Percentiles rank a stretch among this genome's conserved stretches.
Conservation (phyloP, 2,329 filamentous ascomycete genomes). For the Teratosphaeria nubilosa region DNA sequence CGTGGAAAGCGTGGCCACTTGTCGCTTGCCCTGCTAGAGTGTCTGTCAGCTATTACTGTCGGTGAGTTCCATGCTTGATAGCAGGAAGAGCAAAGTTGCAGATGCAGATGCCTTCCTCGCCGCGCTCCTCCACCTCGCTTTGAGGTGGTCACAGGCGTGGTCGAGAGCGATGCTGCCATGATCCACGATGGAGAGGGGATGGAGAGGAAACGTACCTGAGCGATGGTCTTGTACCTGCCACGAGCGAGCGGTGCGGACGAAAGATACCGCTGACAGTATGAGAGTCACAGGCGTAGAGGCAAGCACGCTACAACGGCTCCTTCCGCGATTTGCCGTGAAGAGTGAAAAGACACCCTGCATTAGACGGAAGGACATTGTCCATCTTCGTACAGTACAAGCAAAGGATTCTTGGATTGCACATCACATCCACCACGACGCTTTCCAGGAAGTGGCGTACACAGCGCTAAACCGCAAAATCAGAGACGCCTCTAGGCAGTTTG, state of each 20-base stretch:
- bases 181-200: neutral
- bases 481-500: too few relatives aligned
- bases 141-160: neutral
- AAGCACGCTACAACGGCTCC: neutral
- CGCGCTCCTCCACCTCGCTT: neutral
- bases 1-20: neutral
- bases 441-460: too few relatives aligned
- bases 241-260: neutral
- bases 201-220: neutral
- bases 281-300: neutral
- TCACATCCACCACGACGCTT: too few relatives aligned
- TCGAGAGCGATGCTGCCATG: neutral
- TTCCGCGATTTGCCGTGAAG: neutral
- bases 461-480: too few relatives aligned
- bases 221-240: neutral
- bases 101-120: neutral
- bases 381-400: too few relatives aligned
- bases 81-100: neutral
- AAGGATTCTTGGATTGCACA: too few relatives aligned
- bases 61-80: neutral
- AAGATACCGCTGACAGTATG: neutral
- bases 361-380: too few relatives aligned
- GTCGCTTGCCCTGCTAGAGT: neutral
- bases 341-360: too few relatives aligned
- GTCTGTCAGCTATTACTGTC: neutral